Conservation (phyloP, 768 basidiomycete species). For the Boletus barrowsii region DNA sequence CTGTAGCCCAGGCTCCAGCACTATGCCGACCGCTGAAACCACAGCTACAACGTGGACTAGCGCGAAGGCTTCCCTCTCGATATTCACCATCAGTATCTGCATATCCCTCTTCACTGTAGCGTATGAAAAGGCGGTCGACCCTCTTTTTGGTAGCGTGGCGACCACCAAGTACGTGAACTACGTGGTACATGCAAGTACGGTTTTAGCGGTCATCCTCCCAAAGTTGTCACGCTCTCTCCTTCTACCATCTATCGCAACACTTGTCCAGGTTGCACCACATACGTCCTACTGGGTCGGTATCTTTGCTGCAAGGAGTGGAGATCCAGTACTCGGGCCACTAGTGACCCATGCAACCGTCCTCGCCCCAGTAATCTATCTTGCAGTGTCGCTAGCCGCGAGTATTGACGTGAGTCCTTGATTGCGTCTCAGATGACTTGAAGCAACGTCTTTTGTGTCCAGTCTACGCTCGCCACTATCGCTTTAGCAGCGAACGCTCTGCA, state of each 20-base stretch:
- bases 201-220: conserved; percentile 32
- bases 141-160: conserved; percentile 64
- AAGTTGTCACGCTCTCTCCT: conserved; percentile 25
- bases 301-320: conserved; percentile 51
- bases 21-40: conserved; percentile 3
- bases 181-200: conserved; percentile 36
- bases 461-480: conserved; percentile 21
- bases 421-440: not conserved
- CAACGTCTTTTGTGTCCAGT: conserved; percentile 7
- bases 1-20: not conserved
- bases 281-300: conserved; percentile 67
- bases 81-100: conserved; percentile 27
- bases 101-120: conserved; percentile 59
- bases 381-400: conserved; percentile 44
- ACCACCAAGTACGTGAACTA: conserved; percentile 48
- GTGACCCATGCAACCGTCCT: conserved; percentile 56
- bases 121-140: conserved; percentile 63
- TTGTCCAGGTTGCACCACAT: conserved; percentile 50
- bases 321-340: conserved; percentile 56
- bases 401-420: conserved; percentile 36
- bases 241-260: conserved; percentile 35
- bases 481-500: conserved; percentile 28
- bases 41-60: conserved; percentile 11
- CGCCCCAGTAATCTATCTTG: conserved; percentile 52
- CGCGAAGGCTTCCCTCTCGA: conserved; percentile 18